A percentile compares a stretch with the other conserved stretches of the same genome.
phyloP scores from a whole-genome alignment of 768 basidiomycete species.

The Kondoa subrosea region DNA sequence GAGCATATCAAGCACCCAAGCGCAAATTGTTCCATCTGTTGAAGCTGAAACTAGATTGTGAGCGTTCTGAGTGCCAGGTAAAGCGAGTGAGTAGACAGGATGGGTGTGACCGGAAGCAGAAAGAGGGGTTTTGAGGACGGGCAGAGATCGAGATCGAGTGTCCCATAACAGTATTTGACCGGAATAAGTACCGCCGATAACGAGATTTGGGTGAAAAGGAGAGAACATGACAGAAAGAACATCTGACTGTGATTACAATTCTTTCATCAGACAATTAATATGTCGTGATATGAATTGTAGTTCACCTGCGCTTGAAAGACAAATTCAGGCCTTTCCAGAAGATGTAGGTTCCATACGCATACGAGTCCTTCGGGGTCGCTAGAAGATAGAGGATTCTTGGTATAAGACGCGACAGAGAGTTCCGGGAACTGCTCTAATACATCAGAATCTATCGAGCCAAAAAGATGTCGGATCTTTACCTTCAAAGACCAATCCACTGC shows the following conservation, averaged over 20 bases:
- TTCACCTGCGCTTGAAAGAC: slow-evolving; percentile 93
- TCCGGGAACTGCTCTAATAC: slow-evolving; percentile 60
- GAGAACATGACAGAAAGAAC: slow-evolving; percentile 93
- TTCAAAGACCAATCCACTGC: slow-evolving; percentile 97
- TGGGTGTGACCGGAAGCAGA: slow-evolving; percentile 95
- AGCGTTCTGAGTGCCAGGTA: slow-evolving; percentile 97
- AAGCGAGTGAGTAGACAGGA: slow-evolving; percentile 93
- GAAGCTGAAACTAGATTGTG: slow-evolving; percentile 93
- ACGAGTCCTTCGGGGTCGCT: slow-evolving; percentile 97
- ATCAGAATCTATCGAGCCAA: background rate
- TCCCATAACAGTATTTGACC: slow-evolving; percentile 98
- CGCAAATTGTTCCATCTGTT: slow-evolving; percentile 91
- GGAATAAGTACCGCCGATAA: slow-evolving; percentile 98
- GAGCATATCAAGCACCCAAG: slow-evolving; percentile 97
- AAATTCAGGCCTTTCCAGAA: slow-evolving; percentile 89
- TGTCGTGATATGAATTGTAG: too few relatives aligned
- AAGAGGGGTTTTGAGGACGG: slow-evolving; percentile 87
- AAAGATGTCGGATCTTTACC: slow-evolving; percentile 37
- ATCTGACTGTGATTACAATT: slow-evolving; percentile 53
- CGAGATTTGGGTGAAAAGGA: slow-evolving; percentile 88
- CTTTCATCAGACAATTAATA: slow-evolving; percentile 12
- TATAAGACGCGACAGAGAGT: slow-evolving; percentile 85
- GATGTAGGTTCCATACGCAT: slow-evolving; percentile 90
- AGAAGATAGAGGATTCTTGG: slow-evolving; percentile 81
- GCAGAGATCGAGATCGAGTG: slow-evolving; percentile 72